Evolutionary conservation across 805 yeast species (phyloP).

Genomic region (Starmera amethionina): DNA sequence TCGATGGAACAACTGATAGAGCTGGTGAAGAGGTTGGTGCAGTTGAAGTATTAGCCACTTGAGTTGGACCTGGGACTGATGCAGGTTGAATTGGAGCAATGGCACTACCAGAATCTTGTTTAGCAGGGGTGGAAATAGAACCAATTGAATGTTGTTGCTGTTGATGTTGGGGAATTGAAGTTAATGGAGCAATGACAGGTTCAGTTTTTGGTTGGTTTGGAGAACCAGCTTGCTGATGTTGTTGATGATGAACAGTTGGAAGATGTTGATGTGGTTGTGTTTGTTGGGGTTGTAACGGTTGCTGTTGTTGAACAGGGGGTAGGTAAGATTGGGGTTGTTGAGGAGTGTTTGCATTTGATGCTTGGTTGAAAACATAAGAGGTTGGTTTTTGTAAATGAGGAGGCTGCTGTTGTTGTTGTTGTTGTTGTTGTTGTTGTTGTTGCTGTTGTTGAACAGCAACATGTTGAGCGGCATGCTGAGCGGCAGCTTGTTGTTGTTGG

Average conservation of each 20-base stretch:
- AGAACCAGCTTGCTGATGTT: constrained; percentile 17
- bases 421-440: constrained; percentile 16
- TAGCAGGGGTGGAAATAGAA: too few relatives aligned
- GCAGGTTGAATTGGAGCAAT: too few relatives aligned
- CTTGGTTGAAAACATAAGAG: constrained; percentile 8
- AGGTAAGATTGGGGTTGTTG: constrained; percentile 25
- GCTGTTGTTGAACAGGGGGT: constrained; percentile 23
- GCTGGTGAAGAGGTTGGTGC: too few relatives aligned
- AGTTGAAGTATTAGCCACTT: too few relatives aligned
- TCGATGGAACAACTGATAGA: neutral
- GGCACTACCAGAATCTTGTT: too few relatives aligned
- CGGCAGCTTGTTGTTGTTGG: constrained; percentile 28
- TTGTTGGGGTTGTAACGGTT: constrained; percentile 13
- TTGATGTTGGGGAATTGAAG: constrained; percentile 13
- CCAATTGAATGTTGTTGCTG: constrained; percentile 14
- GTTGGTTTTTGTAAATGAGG: constrained; percentile 13
- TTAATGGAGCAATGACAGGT: constrained; percentile 4
- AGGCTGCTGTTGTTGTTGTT: constrained; percentile 12
- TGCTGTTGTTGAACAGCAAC: constrained; percentile 17
- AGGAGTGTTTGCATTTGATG: constrained; percentile 14
- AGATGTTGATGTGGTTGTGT: constrained; percentile 18
- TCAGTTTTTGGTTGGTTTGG: constrained; percentile 19
- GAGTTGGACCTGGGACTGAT: too few relatives aligned
- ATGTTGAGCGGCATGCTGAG: too few relatives aligned
- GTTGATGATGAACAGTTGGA: constrained; percentile 17